Evolutionary conservation across 257 asterid species (phyloP).

Genomic region (Salvia hispanica): DNA sequence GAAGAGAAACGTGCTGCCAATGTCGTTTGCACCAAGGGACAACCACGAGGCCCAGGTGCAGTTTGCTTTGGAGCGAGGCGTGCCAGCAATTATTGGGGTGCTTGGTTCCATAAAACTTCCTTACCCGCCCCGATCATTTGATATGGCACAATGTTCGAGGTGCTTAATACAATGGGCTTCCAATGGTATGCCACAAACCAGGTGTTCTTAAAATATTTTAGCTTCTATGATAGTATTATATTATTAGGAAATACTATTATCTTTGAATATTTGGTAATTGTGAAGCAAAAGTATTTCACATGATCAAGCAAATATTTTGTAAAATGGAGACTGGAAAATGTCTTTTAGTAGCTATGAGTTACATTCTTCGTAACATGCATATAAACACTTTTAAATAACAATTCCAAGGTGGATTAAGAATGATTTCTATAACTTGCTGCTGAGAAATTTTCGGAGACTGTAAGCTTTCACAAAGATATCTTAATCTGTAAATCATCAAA

Average conservation of each 20-base stretch:
- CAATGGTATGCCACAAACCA: constrained; percentile 52
- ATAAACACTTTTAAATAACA: not conserved
- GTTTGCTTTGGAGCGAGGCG: constrained; percentile 93
- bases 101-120: constrained; percentile 84
- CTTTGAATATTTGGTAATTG: not conserved
- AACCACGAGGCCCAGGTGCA: constrained; percentile 97
- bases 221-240: not conserved
- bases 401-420: not conserved
- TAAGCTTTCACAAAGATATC: not conserved
- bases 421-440: not conserved
- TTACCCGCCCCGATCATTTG: constrained; percentile 84
- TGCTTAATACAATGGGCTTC: constrained; percentile 88
- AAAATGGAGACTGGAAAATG: constrained; percentile 5
- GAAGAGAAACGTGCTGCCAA: constrained; percentile 76
- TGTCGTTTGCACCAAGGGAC: constrained; percentile 95
- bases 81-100: constrained; percentile 86
- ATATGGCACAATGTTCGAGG: constrained; percentile 93
- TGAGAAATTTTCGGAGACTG: not conserved
- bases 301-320: not conserved
- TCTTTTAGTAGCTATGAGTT: not conserved
- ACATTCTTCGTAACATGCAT: not conserved
- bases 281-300: constrained; percentile 6
- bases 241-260: not conserved
- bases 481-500: no score
- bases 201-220: constrained; percentile 5